Evolutionary conservation across 306 rosid species (phyloP).

Genomic region (Prunus dulcis): DNA sequence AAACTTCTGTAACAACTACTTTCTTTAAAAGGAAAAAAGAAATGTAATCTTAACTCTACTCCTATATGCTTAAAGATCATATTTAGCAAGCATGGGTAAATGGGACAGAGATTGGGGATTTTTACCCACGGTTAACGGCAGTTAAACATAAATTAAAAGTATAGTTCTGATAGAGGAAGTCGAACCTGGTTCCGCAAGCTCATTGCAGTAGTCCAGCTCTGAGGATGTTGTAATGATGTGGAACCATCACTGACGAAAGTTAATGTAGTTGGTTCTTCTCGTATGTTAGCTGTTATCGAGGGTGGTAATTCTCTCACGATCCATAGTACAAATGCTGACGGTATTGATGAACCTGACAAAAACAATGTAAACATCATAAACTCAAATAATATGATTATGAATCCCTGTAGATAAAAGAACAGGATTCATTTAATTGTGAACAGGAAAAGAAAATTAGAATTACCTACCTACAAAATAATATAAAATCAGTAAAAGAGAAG

Average conservation of each 20-base stretch:
- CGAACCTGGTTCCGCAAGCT: conserved; percentile 68
- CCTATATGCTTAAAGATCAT: neutral
- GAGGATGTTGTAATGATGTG: conserved; percentile 48
- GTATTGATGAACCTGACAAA: conserved; percentile 74
- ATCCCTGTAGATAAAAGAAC: neutral
- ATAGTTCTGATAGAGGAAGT: neutral
- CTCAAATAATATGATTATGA: neutral
- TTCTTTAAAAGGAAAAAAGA: neutral
- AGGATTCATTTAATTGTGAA: neutral
- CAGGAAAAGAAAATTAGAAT: conserved; percentile 15
- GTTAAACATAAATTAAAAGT: neutral
- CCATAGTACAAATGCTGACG: conserved; percentile 79
- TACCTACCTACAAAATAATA: conserved; percentile 77
- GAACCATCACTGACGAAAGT: conserved; percentile 57
- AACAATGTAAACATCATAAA: conserved; percentile 25
- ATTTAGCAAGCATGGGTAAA: neutral
- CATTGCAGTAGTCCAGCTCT: conserved; percentile 62
- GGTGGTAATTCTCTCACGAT: conserved; percentile 83
- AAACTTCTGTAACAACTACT: neutral
- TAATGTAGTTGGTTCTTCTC: conserved; percentile 58
- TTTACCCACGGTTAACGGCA: neutral
- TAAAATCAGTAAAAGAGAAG: conserved; percentile 57
- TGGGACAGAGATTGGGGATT: neutral
- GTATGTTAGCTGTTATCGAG: conserved; percentile 32
- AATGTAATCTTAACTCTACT: neutral